Evolutionary conservation across 2,329 filamentous ascomycete species (phyloP).

Genomic region (Akanthomyces lecanii): DNA sequence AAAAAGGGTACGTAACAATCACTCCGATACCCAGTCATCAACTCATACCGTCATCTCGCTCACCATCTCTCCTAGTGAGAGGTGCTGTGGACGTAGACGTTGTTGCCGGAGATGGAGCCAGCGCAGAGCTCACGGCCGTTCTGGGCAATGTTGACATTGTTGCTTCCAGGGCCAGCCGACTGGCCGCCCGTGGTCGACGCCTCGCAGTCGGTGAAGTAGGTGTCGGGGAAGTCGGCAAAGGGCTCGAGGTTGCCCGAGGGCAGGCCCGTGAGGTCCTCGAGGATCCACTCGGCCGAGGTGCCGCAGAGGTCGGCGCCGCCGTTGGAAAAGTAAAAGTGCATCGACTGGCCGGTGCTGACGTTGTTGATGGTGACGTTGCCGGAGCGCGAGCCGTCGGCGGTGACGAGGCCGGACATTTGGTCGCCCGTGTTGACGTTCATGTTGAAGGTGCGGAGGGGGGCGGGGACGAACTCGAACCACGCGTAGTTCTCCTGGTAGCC

Average conservation of each 20-base stretch:
- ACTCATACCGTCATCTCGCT: no score
- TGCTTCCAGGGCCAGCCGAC: slow-evolving; percentile 1
- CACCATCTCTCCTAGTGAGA: background rate
- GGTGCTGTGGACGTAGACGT: slow-evolving; percentile 4
- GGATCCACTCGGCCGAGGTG: slow-evolving; percentile 12
- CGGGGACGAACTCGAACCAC: slow-evolving; percentile 3
- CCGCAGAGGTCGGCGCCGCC: slow-evolving; percentile 5
- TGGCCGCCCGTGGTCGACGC: slow-evolving; percentile 6
- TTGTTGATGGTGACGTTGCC: slow-evolving; percentile 13
- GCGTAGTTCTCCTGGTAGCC: background rate
- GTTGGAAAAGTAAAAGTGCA: background rate
- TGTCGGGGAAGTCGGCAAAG: slow-evolving; percentile 11
- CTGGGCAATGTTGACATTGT: slow-evolving; percentile 4
- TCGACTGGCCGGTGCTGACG: slow-evolving; percentile 4
- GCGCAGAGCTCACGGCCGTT: background rate
- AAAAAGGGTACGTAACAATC: background rate
- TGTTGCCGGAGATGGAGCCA: background rate
- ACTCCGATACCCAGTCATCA: no score
- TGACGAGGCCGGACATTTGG: slow-evolving; percentile 5
- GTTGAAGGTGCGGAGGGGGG: background rate
- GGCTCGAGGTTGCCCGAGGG: background rate
- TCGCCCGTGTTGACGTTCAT: slow-evolving; percentile 11
- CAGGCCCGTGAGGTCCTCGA: slow-evolving; percentile 1
- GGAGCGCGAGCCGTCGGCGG: background rate
- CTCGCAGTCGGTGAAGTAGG: background rate